Evolutionary conservation across 495 filamentous ascomycete species (phyloP).

Genomic region (Penicillium egyptiacum): DNA sequence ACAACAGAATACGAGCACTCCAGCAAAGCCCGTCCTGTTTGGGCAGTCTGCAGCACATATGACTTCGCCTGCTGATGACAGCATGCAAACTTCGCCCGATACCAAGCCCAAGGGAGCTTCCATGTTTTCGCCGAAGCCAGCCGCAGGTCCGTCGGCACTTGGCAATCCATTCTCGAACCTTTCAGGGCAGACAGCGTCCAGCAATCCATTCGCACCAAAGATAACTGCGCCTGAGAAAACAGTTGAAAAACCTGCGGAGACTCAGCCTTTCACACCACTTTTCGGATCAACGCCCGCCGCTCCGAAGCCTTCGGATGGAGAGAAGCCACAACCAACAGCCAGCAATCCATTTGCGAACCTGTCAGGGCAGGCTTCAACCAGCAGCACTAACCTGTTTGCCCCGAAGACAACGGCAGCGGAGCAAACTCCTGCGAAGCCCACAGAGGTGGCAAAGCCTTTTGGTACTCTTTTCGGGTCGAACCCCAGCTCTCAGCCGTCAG

Average conservation of each 20-base stretch:
- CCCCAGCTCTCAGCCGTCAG: constrained; percentile 3
- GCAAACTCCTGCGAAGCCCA: constrained; percentile 3
- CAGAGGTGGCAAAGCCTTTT: constrained; percentile 6
- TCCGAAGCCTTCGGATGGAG: constrained; percentile 6
- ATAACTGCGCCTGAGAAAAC: background rate
- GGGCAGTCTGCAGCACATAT: constrained; percentile 24
- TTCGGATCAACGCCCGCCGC: constrained; percentile 12
- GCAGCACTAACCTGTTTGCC: constrained; percentile 5
- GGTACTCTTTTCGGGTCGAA: constrained; percentile 7
- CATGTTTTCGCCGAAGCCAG: constrained; percentile 13
- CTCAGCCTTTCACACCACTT: constrained; percentile 12
- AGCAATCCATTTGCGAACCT: constrained; percentile 10
- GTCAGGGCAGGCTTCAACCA: background rate
- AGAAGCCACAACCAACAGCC: background rate
- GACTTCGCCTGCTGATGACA: constrained; percentile 31
- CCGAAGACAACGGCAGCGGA: constrained; percentile 2
- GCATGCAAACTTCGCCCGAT: constrained; percentile 48
- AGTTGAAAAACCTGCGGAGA: constrained; percentile 10
- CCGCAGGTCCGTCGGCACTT: constrained; percentile 4
- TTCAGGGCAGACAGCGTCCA: constrained; percentile 7
- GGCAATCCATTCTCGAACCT: constrained; percentile 15
- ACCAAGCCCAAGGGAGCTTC: constrained; percentile 31
- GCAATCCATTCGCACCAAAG: constrained; percentile 17
- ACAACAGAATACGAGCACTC: constrained; percentile 12
- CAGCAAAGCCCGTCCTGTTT: constrained; percentile 24